These are phyloP conservation scores for Panaeolus cyanescens DNA, from an alignment of 768 basidiomycete genomes.

Conservation along the genomic window DNA sequence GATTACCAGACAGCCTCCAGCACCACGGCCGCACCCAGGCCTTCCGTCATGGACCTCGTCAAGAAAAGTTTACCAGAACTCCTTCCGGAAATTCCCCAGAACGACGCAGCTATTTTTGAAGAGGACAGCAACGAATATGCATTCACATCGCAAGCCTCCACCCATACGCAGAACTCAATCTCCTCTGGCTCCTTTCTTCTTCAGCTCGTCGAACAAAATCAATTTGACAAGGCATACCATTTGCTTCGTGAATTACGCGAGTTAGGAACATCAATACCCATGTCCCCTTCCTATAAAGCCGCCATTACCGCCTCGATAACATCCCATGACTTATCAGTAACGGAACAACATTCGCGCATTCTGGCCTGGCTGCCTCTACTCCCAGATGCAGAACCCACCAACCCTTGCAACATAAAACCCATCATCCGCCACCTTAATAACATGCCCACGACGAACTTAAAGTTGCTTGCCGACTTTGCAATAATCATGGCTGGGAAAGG, in stretches of 20 bases:
- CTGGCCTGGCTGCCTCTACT: constrained; percentile 35
- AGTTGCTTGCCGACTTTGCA: constrained; percentile 26
- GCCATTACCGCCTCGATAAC: constrained; percentile 27
- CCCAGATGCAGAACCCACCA: constrained; percentile 17
- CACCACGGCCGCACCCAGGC: constrained; percentile 11
- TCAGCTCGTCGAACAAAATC: constrained; percentile 17
- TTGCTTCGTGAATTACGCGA: constrained; percentile 33
- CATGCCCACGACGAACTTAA: background rate
- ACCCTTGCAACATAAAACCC: constrained; percentile 21
- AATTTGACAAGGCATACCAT: constrained; percentile 29
- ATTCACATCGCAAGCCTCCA: constrained; percentile 4
- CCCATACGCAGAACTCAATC: constrained; percentile 13
- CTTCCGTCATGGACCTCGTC: constrained; percentile 27
- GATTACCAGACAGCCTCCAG: constrained; percentile 26
- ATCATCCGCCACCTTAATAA: constrained; percentile 12
- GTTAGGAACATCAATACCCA: constrained; percentile 28
- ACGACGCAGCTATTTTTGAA: constrained; percentile 34
- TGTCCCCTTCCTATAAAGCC: constrained; percentile 25
- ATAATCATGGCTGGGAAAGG: constrained; percentile 42
- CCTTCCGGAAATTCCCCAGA: constrained; percentile 25
- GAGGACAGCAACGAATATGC: constrained; percentile 28
- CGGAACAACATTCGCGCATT: constrained; percentile 20
- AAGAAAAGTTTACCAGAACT: constrained; percentile 27
- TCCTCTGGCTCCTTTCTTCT: constrained; percentile 19
- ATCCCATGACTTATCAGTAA: background rate